These are phyloP conservation scores for Ustilago lituana DNA, from an alignment of 1,284 basidiomycete genomes.

Conservation along the genomic window DNA sequence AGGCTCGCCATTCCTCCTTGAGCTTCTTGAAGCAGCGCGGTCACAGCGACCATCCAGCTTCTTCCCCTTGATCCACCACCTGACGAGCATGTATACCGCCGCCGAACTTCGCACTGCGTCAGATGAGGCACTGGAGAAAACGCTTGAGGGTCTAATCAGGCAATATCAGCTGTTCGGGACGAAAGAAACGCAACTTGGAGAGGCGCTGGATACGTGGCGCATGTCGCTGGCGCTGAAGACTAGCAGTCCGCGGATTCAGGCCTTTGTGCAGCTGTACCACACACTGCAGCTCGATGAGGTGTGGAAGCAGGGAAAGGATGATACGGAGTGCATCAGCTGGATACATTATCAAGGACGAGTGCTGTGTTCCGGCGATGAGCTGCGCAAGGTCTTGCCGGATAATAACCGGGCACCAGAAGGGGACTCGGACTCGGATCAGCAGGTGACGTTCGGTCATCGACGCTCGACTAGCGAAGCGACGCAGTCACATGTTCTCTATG, in stretches of 20 bases:
- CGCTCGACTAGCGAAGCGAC: constrained; percentile 1
- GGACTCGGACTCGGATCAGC: not conserved
- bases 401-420: no score
- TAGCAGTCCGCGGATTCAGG: constrained; percentile 53
- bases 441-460: constrained; percentile 58
- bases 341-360: constrained; percentile 40
- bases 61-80: constrained; percentile 41
- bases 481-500: constrained; percentile 50
- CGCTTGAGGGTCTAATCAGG: constrained; percentile 17
- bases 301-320: constrained; percentile 68
- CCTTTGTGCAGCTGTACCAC: constrained; percentile 57
- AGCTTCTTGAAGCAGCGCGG: constrained; percentile 78
- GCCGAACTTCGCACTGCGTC: constrained; percentile 14
- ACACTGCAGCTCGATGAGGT: constrained; percentile 26
- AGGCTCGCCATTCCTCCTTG: constrained; percentile 71
- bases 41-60: constrained; percentile 45
- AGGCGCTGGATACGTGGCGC: constrained; percentile 49
- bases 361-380: constrained; percentile 46
- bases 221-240: constrained; percentile 53
- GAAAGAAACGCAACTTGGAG: not conserved
- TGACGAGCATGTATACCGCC: constrained; percentile 22
- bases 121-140: constrained; percentile 18
- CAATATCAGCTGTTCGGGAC: constrained; percentile 11
- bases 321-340: constrained; percentile 51
- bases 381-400: constrained; percentile 26